These are phyloP conservation scores for Leccinum variicolor DNA, from an alignment of 768 basidiomycete genomes.

Conservation along the genomic window DNA sequence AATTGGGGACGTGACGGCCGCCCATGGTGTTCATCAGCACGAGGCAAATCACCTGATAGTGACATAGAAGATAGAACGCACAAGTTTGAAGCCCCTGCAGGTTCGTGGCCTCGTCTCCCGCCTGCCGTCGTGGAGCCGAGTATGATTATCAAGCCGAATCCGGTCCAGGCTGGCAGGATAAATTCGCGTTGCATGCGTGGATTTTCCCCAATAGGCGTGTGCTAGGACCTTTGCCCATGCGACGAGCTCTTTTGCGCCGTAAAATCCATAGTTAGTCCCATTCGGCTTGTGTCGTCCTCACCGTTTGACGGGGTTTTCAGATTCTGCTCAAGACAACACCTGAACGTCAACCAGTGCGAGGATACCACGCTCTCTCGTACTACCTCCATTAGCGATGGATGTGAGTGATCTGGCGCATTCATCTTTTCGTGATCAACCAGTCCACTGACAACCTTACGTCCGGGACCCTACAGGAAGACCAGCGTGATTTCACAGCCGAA, in stretches of 20 bases:
- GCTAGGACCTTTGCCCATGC: neutral
- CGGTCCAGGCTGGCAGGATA: neutral
- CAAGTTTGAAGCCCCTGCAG: neutral
- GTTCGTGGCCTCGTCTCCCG: neutral
- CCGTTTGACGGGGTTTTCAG: neutral
- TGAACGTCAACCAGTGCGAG: neutral
- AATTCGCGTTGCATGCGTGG: neutral
- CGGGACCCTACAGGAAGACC: neutral
- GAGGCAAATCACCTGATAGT: neutral
- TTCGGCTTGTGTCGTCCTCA: neutral
- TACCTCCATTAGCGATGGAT: neutral
- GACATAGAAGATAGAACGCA: neutral
- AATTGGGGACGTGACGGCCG: neutral
- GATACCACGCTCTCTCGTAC: neutral
- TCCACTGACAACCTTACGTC: neutral
- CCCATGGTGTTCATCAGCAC: neutral
- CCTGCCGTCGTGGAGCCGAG: neutral
- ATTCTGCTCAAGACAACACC: neutral
- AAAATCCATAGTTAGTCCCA: neutral
- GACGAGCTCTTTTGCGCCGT: neutral
- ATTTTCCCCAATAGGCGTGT: neutral
- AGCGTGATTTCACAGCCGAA: constrained; percentile 10
- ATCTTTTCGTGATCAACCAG: too few species aligned
- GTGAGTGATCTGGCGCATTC: constrained; percentile 1
- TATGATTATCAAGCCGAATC: neutral